These are phyloP conservation scores for Dioscorea cayenensis DNA, from an alignment of 116 monocot genomes.

Conservation along the genomic window DNA sequence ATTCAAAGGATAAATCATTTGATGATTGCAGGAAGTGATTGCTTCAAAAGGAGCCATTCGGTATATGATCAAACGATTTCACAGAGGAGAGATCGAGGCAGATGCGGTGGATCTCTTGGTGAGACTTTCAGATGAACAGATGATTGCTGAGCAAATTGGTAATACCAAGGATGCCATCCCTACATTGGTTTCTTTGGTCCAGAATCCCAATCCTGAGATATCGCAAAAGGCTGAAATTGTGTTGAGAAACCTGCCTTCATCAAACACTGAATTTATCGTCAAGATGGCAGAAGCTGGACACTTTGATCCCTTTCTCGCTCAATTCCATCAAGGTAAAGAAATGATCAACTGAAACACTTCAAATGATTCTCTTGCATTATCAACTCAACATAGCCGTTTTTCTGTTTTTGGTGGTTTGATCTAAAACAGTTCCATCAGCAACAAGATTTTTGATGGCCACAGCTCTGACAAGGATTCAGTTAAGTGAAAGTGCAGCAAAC, in stretches of 20 bases:
- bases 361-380: too few relatives aligned
- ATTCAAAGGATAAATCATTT: neutral
- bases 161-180: conserved; percentile 9
- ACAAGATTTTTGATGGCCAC: neutral
- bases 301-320: conserved; percentile 1
- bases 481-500: neutral
- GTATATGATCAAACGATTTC: conserved; percentile 5
- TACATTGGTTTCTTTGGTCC: conserved; percentile 6
- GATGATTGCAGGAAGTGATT: conserved; percentile 2
- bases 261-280: neutral
- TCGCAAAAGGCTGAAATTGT: neutral
- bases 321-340: conserved; percentile 2
- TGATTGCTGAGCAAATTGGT: neutral
- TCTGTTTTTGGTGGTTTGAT: neutral
- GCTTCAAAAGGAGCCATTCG: conserved; percentile 1
- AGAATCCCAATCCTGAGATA: neutral
- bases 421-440: neutral
- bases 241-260: neutral
- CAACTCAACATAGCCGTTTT: neutral
- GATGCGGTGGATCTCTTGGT: conserved; percentile 1
- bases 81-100: neutral
- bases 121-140: neutral
- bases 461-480: neutral
- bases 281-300: conserved; percentile 8
- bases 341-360: neutral